phyloP scores from a whole-genome alignment of 1,139 yeast species.

The Zygoascus sp. region DNA sequence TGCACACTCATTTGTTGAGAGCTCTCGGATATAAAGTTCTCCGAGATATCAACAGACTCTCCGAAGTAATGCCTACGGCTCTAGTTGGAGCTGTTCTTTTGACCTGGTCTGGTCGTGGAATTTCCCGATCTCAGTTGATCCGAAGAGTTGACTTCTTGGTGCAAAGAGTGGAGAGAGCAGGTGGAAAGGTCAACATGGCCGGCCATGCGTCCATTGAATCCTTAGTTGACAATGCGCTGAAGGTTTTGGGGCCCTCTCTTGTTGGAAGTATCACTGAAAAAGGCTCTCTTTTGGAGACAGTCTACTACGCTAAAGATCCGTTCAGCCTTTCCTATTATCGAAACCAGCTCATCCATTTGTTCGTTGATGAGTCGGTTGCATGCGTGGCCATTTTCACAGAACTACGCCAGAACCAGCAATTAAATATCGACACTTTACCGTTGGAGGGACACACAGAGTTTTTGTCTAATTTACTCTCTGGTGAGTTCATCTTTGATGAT shows the following conservation, averaged over 20 bases:
- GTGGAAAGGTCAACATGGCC: slow-evolving; percentile 34
- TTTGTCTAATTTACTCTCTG: slow-evolving; percentile 36
- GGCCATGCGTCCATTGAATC: slow-evolving; percentile 28
- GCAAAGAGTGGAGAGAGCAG: slow-evolving; percentile 34
- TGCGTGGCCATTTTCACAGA: slow-evolving; percentile 36
- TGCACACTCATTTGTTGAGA: slow-evolving; percentile 32
- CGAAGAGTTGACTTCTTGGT: slow-evolving; percentile 38
- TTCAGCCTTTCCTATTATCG: slow-evolving; percentile 42
- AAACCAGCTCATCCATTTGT: slow-evolving; percentile 41
- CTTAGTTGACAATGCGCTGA: slow-evolving; percentile 37
- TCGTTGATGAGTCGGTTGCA: slow-evolving; percentile 40
- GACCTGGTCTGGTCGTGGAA: slow-evolving; percentile 38
- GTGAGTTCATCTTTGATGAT: slow-evolving; percentile 40
- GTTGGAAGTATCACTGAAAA: slow-evolving; percentile 35
- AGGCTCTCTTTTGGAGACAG: slow-evolving; percentile 36
- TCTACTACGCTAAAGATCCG: slow-evolving; percentile 39
- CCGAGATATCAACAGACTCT: slow-evolving; percentile 39
- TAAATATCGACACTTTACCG: slow-evolving; percentile 21
- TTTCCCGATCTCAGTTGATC: slow-evolving; percentile 34
- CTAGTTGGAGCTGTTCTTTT: slow-evolving; percentile 41
- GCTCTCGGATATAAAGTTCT: slow-evolving; percentile 40
- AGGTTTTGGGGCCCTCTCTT: slow-evolving; percentile 38
- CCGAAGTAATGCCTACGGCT: slow-evolving; percentile 44
- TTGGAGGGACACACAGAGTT: slow-evolving; percentile 32
- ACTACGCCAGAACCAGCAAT: slow-evolving; percentile 22